Conservation (phyloP, 2,329 filamentous ascomycete genomes). For the Epichloe coenophiala region DNA sequence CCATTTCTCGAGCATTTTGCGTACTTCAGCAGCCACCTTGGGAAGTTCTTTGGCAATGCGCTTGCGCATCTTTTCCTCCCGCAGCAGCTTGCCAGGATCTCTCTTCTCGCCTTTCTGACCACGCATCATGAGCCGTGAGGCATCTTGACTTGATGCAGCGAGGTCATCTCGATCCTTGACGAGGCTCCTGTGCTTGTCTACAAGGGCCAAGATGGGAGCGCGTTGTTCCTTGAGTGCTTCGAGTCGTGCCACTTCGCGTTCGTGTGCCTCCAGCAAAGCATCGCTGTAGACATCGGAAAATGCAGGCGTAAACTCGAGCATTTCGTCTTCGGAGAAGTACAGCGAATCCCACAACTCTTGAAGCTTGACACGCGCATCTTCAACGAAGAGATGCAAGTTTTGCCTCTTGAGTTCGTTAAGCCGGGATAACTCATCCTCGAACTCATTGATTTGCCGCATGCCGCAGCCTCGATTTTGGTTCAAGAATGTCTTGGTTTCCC, state of each 20-base stretch:
- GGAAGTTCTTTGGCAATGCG: constrained; percentile 90
- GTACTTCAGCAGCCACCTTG: constrained; percentile 75
- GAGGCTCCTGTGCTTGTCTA: constrained; percentile 72
- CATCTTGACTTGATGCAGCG: constrained; percentile 83
- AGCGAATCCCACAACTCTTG: constrained; percentile 91
- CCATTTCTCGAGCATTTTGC: constrained; percentile 69
- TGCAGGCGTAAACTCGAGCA: constrained; percentile 93
- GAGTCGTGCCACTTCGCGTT: constrained; percentile 74
- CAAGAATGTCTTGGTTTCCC: constrained; percentile 73
- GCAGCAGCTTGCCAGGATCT: constrained; percentile 82
- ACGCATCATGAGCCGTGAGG: constrained; percentile 80
- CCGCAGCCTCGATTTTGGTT: constrained; percentile 83
- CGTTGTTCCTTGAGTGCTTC: constrained; percentile 78
- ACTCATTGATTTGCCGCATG: constrained; percentile 85
- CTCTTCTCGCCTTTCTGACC: constrained; percentile 88
- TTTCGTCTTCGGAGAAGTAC: constrained; percentile 95
- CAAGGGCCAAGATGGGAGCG: constrained; percentile 64
- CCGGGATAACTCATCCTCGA: constrained; percentile 75
- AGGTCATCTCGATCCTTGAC: constrained; percentile 80
- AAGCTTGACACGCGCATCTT: constrained; percentile 79
- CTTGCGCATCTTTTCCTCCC: constrained; percentile 98
- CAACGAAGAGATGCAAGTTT: constrained; percentile 90
- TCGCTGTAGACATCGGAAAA: constrained; percentile 97
- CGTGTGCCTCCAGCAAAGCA: constrained; percentile 85
- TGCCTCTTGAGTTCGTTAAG: constrained; percentile 89